Conservation (phyloP, 345 rosid genomes). For the Triadica sebifera region DNA sequence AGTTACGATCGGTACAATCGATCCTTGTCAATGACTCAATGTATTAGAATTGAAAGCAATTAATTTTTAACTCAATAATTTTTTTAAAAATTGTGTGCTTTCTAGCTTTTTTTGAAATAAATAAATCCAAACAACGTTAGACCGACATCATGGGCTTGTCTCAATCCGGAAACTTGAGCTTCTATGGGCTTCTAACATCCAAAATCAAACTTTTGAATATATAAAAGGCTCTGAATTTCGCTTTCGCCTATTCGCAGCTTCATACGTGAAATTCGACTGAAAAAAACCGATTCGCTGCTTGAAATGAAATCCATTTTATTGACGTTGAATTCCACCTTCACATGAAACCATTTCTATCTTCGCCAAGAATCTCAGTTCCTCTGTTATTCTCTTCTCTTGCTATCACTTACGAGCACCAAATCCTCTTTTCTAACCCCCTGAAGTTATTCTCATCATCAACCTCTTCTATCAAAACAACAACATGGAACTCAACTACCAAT, state of each 20-base stretch:
- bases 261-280: background rate
- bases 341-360: constrained; percentile 8
- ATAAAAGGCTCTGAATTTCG: too few species aligned
- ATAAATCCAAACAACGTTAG: too few species aligned
- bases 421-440: background rate
- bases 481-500: constrained; percentile 42
- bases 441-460: constrained; percentile 14
- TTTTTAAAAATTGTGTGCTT: too few species aligned
- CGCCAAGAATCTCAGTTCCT: background rate
- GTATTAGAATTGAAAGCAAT: too few species aligned
- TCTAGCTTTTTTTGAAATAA: too few species aligned
- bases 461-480: constrained; percentile 6
- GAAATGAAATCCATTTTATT: background rate
- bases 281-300: background rate
- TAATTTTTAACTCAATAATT: too few species aligned
- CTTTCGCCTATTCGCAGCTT: too few species aligned
- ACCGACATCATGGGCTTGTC: background rate
- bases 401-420: background rate
- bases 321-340: background rate
- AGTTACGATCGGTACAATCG: too few species aligned
- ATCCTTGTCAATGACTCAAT: too few species aligned
- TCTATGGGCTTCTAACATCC: background rate
- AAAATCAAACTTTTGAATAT: background rate
- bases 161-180: background rate
- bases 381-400: background rate